These are phyloP conservation scores for Gonium pectorale DNA, from an alignment of 139 green algal species.

Conservation along the genomic window DNA sequence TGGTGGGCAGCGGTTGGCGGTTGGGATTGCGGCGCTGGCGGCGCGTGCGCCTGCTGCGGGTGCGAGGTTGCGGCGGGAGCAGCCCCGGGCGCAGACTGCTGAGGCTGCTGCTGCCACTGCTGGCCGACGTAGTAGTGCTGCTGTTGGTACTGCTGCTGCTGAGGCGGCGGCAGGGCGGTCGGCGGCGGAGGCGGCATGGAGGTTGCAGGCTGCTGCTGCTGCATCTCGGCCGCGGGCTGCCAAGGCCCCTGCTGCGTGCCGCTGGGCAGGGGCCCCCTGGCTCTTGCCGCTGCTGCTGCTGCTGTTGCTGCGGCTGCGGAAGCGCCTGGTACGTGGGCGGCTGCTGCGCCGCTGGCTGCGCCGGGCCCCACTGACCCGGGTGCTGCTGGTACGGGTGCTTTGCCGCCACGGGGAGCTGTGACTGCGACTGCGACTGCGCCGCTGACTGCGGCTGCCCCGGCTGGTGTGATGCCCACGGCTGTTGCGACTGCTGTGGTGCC, in stretches of 20 bases:
- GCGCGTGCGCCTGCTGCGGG: not conserved
- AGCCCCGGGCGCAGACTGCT: not conserved
- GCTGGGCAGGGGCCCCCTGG: too few species aligned
- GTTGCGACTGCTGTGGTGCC: not conserved
- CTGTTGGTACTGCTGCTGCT: not conserved
- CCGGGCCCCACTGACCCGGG: not conserved
- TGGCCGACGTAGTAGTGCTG: not conserved
- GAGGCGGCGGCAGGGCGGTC: too few species aligned
- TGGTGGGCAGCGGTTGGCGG: not conserved
- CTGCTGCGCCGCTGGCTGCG: not conserved
- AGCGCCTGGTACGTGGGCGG: too few species aligned
- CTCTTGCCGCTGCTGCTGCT: too few species aligned
- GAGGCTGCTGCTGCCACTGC: not conserved
- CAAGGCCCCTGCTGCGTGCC: too few species aligned
- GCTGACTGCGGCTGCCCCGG: not conserved
- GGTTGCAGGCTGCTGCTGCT: too few species aligned
- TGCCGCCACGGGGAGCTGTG: not conserved
- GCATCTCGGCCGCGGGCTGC: too few species aligned
- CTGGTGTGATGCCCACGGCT: not conserved
- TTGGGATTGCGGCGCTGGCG: not conserved
- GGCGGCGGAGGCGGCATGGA: too few species aligned
- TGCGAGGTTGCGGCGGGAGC: not conserved
- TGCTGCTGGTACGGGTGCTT: not conserved
- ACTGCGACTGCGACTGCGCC: not conserved
- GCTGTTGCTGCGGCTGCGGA: too few species aligned